Percentiles rank a stretch among this genome's conserved stretches.
These are phyloP conservation scores for Acanthamoeba castellanii DNA, from an alignment of 208 protist species.

Conservation along the genomic window DNA sequence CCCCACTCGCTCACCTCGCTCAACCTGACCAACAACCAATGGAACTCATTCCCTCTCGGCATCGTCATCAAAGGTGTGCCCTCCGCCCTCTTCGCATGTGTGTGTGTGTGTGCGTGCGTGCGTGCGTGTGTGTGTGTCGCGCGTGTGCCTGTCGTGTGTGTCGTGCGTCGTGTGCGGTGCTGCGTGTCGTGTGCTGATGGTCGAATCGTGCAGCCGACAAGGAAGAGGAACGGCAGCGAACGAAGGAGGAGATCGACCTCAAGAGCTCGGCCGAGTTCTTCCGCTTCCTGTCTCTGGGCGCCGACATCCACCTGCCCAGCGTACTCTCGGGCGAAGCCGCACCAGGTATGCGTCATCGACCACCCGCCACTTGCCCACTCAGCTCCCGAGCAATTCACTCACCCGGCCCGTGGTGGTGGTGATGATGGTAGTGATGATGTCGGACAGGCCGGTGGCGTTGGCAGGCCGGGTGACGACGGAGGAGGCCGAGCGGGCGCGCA, in stretches of 20 bases:
- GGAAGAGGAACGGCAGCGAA: background rate
- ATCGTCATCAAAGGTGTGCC: background rate
- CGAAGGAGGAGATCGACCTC: background rate
- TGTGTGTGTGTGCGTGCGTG: too few relatives aligned
- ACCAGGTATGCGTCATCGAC: too few relatives aligned
- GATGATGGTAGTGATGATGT: too few relatives aligned
- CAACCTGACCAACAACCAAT: conserved; percentile 17
- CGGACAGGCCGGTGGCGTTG: too few relatives aligned
- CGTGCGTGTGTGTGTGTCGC: too few relatives aligned
- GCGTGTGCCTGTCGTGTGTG: too few relatives aligned
- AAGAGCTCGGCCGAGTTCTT: conserved; percentile 23
- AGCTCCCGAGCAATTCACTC: too few relatives aligned
- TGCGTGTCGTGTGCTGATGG: too few relatives aligned
- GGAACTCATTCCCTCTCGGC: background rate
- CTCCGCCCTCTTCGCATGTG: background rate
- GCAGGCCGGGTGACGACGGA: background rate
- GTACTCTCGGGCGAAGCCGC: background rate
- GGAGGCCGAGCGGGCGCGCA: background rate
- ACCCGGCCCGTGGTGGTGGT: too few relatives aligned
- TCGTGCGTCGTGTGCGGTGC: too few relatives aligned
- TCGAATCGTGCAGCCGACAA: background rate
- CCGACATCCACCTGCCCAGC: background rate
- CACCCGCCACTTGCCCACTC: too few relatives aligned
- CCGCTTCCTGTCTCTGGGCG: background rate
- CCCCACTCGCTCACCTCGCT: background rate